phyloP scores from a whole-genome alignment of 2,329 filamentous ascomycete genomes.

The Colletotrichum acutatum region DNA sequence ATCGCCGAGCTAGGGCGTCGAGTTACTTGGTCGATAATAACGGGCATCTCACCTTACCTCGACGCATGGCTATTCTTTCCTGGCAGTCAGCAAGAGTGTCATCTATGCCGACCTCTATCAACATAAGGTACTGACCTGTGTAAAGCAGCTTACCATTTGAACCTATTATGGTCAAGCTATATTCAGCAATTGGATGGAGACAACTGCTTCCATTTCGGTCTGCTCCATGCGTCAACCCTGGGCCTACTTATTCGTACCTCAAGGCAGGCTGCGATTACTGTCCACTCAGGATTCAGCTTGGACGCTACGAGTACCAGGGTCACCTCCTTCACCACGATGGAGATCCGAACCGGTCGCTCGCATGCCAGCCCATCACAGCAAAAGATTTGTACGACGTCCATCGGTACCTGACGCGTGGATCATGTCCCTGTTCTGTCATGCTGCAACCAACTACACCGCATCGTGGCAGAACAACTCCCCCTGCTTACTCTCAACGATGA shows the following conservation, averaged over 20 bases:
- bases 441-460: background rate
- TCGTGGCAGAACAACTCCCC: background rate
- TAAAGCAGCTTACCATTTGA: slow-evolving; percentile 10
- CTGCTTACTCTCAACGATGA: background rate
- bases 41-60: slow-evolving; percentile 15
- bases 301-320: slow-evolving; percentile 11
- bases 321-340: slow-evolving; percentile 12
- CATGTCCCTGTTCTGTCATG: slow-evolving; percentile 12
- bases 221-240: background rate
- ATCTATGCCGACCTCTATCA: background rate
- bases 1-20: background rate
- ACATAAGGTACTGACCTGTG: background rate
- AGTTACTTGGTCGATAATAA: background rate
- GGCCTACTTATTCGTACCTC: background rate
- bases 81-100: slow-evolving; percentile 25
- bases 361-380: slow-evolving; percentile 25
- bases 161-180: slow-evolving; percentile 15
- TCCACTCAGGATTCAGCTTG: slow-evolving; percentile 20
- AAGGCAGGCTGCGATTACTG: slow-evolving; percentile 16
- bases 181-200: slow-evolving; percentile 32
- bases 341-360: slow-evolving; percentile 15
- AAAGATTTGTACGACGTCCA: slow-evolving; percentile 18
- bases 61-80: slow-evolving; percentile 29
- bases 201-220: slow-evolving; percentile 13
- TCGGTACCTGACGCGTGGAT: slow-evolving; percentile 17